Percentiles rank a stretch among this genome's conserved stretches.
Evolutionary conservation across 2,329 filamentous ascomycete genomes (phyloP).

Genomic region (Exophiala viscosa): DNA sequence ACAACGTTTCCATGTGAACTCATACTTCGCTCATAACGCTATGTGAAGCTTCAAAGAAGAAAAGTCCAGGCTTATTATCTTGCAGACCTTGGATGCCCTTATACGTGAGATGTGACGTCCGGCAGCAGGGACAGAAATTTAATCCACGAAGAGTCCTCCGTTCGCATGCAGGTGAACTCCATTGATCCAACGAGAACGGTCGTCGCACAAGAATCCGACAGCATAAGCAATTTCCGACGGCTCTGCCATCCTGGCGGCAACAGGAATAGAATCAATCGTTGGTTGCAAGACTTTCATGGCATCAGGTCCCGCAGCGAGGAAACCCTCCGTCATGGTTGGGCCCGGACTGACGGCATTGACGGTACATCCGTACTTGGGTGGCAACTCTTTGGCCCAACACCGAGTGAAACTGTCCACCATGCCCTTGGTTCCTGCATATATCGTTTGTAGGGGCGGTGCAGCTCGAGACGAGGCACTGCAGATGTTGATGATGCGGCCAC

Average conservation of each 20-base stretch:
- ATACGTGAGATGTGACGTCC: too few relatives aligned
- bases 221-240: slow-evolving; percentile 48
- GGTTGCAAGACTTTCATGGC: slow-evolving; percentile 43
- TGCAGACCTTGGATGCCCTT: too few relatives aligned
- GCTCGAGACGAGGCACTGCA: slow-evolving; percentile 7
- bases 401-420: slow-evolving; percentile 30
- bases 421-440: slow-evolving; percentile 31
- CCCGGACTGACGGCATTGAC: slow-evolving; percentile 32
- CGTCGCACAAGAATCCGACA: slow-evolving; percentile 46
- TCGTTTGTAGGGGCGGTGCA: slow-evolving; percentile 4
- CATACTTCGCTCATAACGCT: too few relatives aligned
- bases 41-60: too few relatives aligned
- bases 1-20: too few relatives aligned
- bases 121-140: too few relatives aligned
- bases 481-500: slow-evolving; percentile 21
- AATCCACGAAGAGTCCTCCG: slow-evolving; percentile 26
- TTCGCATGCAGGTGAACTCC: slow-evolving; percentile 38
- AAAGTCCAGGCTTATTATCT: too few relatives aligned
- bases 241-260: slow-evolving; percentile 37
- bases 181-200: slow-evolving; percentile 48
- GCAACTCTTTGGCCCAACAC: slow-evolving; percentile 31
- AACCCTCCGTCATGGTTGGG: slow-evolving; percentile 20
- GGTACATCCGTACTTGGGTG: slow-evolving; percentile 30
- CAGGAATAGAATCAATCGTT: slow-evolving; percentile 44
- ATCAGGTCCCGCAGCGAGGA: slow-evolving; percentile 34